Base-by-base conservation (phyloP, 2,329 filamentous ascomycete species). In the Pseudocercospora macadamiae region DNA sequence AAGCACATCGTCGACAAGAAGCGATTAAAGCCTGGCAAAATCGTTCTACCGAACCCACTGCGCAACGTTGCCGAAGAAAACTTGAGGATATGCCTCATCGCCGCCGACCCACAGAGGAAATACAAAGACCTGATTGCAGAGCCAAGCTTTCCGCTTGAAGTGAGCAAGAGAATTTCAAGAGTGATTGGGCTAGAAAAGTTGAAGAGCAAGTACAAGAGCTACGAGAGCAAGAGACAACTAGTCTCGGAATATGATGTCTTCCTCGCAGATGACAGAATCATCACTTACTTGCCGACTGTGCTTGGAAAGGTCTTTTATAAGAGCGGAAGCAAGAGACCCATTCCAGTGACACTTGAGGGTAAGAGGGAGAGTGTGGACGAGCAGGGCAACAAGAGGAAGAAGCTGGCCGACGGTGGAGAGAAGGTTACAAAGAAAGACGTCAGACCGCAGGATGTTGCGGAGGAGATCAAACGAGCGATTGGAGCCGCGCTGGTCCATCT, bases 241-340 rank as follows among this genome's bases (percentile, higher is more conserved):
- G 84, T 89, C 63, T 80, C 86, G 44, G 91, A 96, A 75, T 91
- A 97, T 76, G 95, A 97, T 73, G 80, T 97, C 57, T 97, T 99
- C 79, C 83, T 99, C 57, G 93, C 90, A 53, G 95, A 99, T 74
- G 90, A 96, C 71, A 84, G 95, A 49, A 89, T 99, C 55, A 79
- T 87, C 62, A 84, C 83, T 59, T 80, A 83, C 60, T 82, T 97
- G 60, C 91, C 93, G 57, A 84, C 85, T 64, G 80, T 87, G 2
- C 86, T 99, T 10, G 95, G 93, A 68, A 97, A 96, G 80, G 89
- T 89, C 1, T 97, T 99, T 76, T 97, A 95, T 84, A 89, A 92
- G 79, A 83, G 79, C 57, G 90, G 88, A 14, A 78, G 79, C 64
- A 97, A 97, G 83, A 84, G 93, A 36, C 95, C 95, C 8, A 86